These are phyloP conservation scores for Cymbidium sinense DNA, from an alignment of 106 monocot genomes.

Conservation along the genomic window DNA sequence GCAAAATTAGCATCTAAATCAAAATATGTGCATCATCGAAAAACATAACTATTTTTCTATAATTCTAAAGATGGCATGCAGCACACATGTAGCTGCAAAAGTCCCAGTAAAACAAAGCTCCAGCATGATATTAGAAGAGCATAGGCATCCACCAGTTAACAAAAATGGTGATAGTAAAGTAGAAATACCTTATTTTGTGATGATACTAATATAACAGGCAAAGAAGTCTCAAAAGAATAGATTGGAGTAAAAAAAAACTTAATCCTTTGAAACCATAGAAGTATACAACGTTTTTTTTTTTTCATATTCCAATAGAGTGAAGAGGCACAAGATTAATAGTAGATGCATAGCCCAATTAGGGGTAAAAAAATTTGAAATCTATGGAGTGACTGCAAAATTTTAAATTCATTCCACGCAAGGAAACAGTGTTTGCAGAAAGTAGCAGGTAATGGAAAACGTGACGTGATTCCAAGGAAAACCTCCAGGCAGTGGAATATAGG, in stretches of 20 bases:
- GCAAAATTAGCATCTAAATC: neutral
- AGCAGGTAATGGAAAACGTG: too few species aligned
- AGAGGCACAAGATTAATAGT: too few species aligned
- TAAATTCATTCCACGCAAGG: too few species aligned
- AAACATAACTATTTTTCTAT: neutral
- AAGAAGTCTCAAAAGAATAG: neutral
- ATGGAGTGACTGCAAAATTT: too few species aligned
- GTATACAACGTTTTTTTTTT: too few species aligned
- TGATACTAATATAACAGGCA: neutral
- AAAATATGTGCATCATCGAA: neutral
- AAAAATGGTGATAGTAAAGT: neutral
- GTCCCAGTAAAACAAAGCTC: neutral
- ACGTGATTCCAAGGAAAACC: too few species aligned
- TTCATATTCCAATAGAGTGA: too few species aligned
- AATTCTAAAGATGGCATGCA: neutral
- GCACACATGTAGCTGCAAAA: neutral
- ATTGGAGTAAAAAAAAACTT: neutral
- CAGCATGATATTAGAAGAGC: neutral
- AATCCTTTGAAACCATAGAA: neutral
- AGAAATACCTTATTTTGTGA: constrained; percentile 3
- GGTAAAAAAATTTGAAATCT: too few species aligned
- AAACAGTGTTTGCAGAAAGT: too few species aligned
- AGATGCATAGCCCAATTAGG: too few species aligned
- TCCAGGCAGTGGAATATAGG: too few species aligned
- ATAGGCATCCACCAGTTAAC: neutral